A percentile compares a stretch with the other conserved stretches of the same genome.
Evolutionary conservation across 805 yeast genomes (phyloP).

Genomic region (Torulaspora delbrueckii): DNA sequence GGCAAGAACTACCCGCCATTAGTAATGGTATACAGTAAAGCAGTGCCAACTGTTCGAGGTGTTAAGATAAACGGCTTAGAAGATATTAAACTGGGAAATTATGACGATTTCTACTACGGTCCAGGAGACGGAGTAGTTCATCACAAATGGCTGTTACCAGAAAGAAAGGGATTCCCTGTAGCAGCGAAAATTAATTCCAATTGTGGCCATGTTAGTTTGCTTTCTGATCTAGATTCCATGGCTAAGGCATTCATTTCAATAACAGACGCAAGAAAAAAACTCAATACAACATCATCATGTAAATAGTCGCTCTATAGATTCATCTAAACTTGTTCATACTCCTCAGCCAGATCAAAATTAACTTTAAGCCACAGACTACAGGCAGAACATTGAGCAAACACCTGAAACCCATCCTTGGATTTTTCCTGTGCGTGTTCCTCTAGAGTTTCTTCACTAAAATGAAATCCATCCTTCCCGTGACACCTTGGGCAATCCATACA

Average conservation of each 20-base stretch:
- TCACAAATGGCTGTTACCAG: conserved; percentile 78
- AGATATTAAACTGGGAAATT: conserved; percentile 66
- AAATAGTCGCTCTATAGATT: neutral
- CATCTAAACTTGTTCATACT: conserved; percentile 8
- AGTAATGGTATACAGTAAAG: conserved; percentile 74
- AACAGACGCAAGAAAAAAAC: conserved; percentile 47
- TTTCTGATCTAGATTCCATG: conserved; percentile 69
- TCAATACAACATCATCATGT: neutral
- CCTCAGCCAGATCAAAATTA: conserved; percentile 44
- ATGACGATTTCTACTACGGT: conserved; percentile 73
- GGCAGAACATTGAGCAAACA: conserved; percentile 72
- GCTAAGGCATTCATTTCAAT: conserved; percentile 67
- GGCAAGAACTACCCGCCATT: conserved; percentile 70
- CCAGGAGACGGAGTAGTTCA: conserved; percentile 94
- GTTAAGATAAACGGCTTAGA: conserved; percentile 57
- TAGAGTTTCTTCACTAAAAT: conserved; percentile 57
- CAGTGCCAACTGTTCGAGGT: conserved; percentile 81
- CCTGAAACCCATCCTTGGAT: conserved; percentile 51
- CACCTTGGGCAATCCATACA: conserved; percentile 65
- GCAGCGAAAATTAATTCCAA: conserved; percentile 60
- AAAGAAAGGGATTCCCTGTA: conserved; percentile 63
- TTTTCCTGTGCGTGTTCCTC: conserved; percentile 38
- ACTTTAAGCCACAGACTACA: conserved; percentile 88
- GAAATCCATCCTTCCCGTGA: conserved; percentile 47
- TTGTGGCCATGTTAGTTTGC: conserved; percentile 72